Base-by-base conservation (phyloP, 2,329 filamentous ascomycete genomes). In the Fusarium sp. region DNA sequence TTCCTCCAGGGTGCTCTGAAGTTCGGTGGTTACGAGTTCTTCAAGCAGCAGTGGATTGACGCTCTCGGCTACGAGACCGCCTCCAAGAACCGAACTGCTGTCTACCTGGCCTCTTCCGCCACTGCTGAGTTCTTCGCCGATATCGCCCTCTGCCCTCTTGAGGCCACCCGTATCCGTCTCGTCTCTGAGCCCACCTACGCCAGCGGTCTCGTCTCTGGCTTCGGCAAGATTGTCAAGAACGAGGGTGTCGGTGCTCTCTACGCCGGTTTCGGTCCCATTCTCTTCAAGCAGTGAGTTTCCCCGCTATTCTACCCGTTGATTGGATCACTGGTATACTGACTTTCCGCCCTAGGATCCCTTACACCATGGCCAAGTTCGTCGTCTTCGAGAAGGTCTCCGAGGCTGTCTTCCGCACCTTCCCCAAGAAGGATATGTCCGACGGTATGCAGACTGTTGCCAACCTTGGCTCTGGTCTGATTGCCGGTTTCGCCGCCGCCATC, bases 321-420 rank as follows among this genome's bases (percentile, higher is more conserved):
- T 39, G 8, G 26, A 10, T 34, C 6, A 7, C 26, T 13, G 17
- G 33, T 11, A 28, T 71, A 42, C 73, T 78, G 55, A 78, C 65
- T 61, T 46, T 9, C 1, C 28, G 36, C 10, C 46, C 7, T 71
- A 93, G 91, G 87, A 90, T 97, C 76, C 93, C 93, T 72, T 97
- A 97, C 87, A 97, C 93, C 82, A 94, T 96, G 91, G 87, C 93
- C 88, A 97, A 97, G 87, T 97, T 97, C 85, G 93, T 95, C 83
- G 93, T 94, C 77, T 96, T 89, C 88, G 93, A 97, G 85, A 95
- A 95, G 88, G 92, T 94, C 76, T 85, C 89, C 76, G 93, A 96
- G 85, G 77, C 86, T 73, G 81, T 92, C 84, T 95, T 90, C 88
- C 81, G 84, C 75, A 69, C 78, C 54, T 82, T 92, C 79, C 91